Conservation (phyloP, 192 early-diverging fungal genomes). For the Rhizoclosmatium sp. region DNA sequence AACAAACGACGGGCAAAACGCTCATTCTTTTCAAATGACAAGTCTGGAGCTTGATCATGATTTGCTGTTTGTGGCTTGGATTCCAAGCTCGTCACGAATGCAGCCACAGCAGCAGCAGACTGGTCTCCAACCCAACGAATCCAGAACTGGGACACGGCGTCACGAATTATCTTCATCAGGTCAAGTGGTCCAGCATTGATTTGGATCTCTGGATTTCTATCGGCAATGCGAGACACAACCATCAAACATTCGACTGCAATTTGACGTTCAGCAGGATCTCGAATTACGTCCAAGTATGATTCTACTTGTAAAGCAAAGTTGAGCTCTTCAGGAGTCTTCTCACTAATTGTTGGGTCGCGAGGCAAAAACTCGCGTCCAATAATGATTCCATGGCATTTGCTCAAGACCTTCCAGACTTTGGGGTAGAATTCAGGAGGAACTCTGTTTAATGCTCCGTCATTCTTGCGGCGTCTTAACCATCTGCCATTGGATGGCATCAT, state of each 20-base stretch:
- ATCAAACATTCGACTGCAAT: conserved; percentile 75
- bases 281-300: conserved; percentile 72
- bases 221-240: conserved; percentile 71
- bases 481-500: conserved; percentile 58
- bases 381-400: conserved; percentile 62
- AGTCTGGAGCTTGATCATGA: conserved; percentile 28
- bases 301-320: conserved; percentile 86
- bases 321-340: conserved; percentile 84
- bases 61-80: conserved; percentile 6
- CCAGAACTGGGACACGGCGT: conserved; percentile 77
- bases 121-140: conserved; percentile 67
- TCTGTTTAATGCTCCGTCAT: conserved; percentile 86
- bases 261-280: conserved; percentile 84
- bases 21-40: conserved; percentile 68
- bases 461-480: conserved; percentile 80
- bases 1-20: conserved; percentile 73
- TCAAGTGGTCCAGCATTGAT: conserved; percentile 59
- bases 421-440: conserved; percentile 82
- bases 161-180: conserved; percentile 66
- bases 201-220: conserved; percentile 68
- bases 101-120: conserved; percentile 30
- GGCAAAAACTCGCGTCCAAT: conserved; percentile 69
- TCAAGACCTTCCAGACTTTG: conserved; percentile 77
- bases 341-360: conserved; percentile 79
- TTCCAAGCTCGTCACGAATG: conserved; percentile 23